phyloP scores from a whole-genome alignment of 768 basidiomycete species.

The Bullera alba region DNA sequence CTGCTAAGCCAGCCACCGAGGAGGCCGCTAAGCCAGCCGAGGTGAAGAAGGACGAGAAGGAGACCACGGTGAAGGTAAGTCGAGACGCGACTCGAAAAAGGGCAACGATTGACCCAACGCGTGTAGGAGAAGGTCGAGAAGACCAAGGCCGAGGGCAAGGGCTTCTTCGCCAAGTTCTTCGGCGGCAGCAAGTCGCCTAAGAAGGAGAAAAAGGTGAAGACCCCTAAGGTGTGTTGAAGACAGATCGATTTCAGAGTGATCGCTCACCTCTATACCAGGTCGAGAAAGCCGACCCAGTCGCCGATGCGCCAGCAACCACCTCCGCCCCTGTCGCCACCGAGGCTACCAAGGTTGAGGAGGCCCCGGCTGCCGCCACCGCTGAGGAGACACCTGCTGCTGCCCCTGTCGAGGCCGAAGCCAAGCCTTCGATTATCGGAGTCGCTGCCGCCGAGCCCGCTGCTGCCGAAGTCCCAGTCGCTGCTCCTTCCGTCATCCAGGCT shows the following conservation, averaged over 20 bases:
- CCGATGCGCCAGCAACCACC: slow-evolving; percentile 10
- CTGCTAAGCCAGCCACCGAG: slow-evolving; percentile 28
- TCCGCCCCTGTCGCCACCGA: slow-evolving; percentile 25
- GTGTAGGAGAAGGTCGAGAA: slow-evolving; percentile 51
- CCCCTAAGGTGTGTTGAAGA: slow-evolving; percentile 46
- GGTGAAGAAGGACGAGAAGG: slow-evolving; percentile 34
- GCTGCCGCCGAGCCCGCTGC: slow-evolving; percentile 12
- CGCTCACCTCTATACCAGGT: slow-evolving; percentile 10
- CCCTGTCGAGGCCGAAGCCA: slow-evolving; percentile 35
- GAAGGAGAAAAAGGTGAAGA: slow-evolving; percentile 58
- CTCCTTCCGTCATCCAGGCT: slow-evolving; percentile 9
- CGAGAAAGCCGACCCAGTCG: slow-evolving; percentile 38
- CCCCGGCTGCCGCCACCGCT: slow-evolving; percentile 23
- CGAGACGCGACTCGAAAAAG: too few relatives aligned
- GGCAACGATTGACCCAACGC: background rate
- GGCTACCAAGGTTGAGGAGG: slow-evolving; percentile 49
- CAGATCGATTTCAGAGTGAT: slow-evolving; percentile 2
- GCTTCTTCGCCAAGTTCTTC: slow-evolving; percentile 68
- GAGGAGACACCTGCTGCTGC: slow-evolving; percentile 26
- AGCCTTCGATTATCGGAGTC: slow-evolving; percentile 4
- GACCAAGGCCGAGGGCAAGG: slow-evolving; percentile 52
- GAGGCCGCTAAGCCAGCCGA: slow-evolving; percentile 10
- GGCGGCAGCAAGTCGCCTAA: slow-evolving; percentile 52
- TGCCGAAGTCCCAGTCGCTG: slow-evolving; percentile 8
- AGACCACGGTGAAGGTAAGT: slow-evolving; percentile 26